Evolutionary conservation across 2,329 filamentous ascomycete species (phyloP).

Genomic region (Pseudocercospora crystallina): DNA sequence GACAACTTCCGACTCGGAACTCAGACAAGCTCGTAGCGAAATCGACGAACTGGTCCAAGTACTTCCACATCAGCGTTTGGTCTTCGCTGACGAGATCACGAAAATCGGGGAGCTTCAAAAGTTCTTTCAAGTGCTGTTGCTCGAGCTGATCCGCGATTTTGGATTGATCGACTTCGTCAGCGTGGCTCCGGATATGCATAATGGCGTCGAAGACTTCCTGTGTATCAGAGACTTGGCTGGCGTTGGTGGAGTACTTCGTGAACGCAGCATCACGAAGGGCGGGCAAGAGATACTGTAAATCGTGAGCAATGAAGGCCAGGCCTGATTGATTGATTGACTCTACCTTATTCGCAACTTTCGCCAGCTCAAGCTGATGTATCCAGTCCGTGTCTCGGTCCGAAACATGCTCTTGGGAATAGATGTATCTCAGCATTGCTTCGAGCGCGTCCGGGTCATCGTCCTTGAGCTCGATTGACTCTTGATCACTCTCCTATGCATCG

Average conservation of each 20-base stretch:
- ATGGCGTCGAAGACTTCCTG: neutral
- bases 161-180: neutral
- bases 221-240: neutral
- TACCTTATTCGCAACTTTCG: neutral
- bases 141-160: neutral
- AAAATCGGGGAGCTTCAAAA: neutral
- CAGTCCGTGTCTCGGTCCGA: neutral
- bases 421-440: slow-evolving; percentile 3
- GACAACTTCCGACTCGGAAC: too few species aligned
- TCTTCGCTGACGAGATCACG: neutral
- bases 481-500: neutral
- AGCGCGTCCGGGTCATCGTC: slow-evolving; percentile 10
- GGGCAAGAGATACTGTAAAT: too few species aligned
- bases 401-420: neutral
- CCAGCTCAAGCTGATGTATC: slow-evolving; percentile 5
- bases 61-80: neutral
- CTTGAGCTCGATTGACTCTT: slow-evolving; percentile 4
- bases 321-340: too few species aligned
- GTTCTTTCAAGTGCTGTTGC: neutral
- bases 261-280: too few species aligned
- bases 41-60: slow-evolving; percentile 2
- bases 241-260: too few species aligned
- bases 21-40: neutral
- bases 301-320: too few species aligned
- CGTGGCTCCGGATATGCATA: neutral